Base-by-base conservation (phyloP, 495 filamentous ascomycete genomes). In the Pseudotulostoma volvatum region DNA sequence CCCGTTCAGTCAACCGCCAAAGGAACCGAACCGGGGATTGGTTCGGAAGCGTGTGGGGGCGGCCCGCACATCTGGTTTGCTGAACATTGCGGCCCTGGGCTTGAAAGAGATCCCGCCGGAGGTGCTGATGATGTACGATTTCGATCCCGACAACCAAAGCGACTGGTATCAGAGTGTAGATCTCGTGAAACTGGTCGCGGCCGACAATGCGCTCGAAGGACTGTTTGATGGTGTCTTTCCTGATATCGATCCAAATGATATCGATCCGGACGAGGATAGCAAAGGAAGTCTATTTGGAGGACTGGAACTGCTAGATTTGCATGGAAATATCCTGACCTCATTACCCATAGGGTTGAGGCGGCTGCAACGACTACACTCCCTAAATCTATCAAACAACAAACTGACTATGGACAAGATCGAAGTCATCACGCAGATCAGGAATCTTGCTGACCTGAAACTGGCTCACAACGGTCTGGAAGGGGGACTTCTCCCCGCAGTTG, bases 111-210 rank as follows among this genome's bases (percentile, higher is more conserved):
- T 99, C 7, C 92, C 90, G 1, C 56, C 68, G 0, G 84, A 88
- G 47, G 83, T 96, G 2, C 57, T 93, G 61, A 74, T 74, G 14
- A 96, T 99, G 90, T 97, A 95, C 51, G 69, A 74, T 33, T 67
- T 68, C 28, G 77, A 79, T 41, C 62, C 81, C 4, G 71, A 79
- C 28, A 63, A 64, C 1, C 52, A 68, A 30, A 50, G 59, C 1
- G 69, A 79, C 32, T 97, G 90, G 90, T 87, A 85, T 19, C 88
- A 96, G 57, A 79, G 79, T 38, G 86, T 99, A 9, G 92, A 96
- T 53, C 63, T 99, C n/a, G 77, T 78, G 7, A 76, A 80, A 39
- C 73, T 99, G 35, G 74, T 87, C 45, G 86, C 81, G 21, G 87
- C 90, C 9, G 87, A 95, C 52, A 96, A 99, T 52, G 85, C 95